These are phyloP conservation scores for Lactifluus piperatus DNA, from an alignment of 768 basidiomycete species.

Conservation along the genomic window DNA sequence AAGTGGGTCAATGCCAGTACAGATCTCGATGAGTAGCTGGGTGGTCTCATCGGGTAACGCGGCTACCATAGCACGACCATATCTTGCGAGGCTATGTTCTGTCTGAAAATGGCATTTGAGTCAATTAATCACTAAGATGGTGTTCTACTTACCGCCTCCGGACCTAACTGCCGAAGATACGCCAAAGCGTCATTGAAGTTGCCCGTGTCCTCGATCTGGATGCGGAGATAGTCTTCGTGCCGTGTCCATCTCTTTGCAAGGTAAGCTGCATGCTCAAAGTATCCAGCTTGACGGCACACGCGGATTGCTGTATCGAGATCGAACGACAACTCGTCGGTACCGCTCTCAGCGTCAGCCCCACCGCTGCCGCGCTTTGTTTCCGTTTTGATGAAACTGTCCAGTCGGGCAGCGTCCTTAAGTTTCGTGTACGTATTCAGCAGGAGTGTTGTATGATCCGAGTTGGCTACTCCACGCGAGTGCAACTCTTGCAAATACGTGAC, in stretches of 20 bases:
- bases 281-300: constrained; percentile 93
- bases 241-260: constrained; percentile 85
- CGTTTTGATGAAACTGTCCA: constrained; percentile 89
- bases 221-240: constrained; percentile 89
- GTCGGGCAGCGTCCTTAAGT: constrained; percentile 79
- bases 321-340: constrained; percentile 72
- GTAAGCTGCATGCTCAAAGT: constrained; percentile 91
- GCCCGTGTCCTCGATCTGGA: constrained; percentile 88
- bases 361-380: constrained; percentile 46
- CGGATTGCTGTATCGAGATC: constrained; percentile 96
- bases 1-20: constrained; percentile 55
- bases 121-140: not conserved
- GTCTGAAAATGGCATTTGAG: constrained; percentile 40
- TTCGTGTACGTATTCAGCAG: constrained; percentile 97
- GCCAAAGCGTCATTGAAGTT: constrained; percentile 72
- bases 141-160: constrained; percentile 57
- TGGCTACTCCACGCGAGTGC: constrained; percentile 82
- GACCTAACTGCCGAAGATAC: constrained; percentile 73
- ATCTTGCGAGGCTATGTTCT: constrained; percentile 76
- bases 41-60: constrained; percentile 85
- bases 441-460: constrained; percentile 93
- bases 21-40: constrained; percentile 83
- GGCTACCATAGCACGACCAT: constrained; percentile 79
- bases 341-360: constrained; percentile 39
- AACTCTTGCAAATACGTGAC: constrained; percentile 95